Evolutionary conservation across 495 filamentous ascomycete genomes (phyloP).

Genomic region (Pseudoneurospora amorphoporcata): DNA sequence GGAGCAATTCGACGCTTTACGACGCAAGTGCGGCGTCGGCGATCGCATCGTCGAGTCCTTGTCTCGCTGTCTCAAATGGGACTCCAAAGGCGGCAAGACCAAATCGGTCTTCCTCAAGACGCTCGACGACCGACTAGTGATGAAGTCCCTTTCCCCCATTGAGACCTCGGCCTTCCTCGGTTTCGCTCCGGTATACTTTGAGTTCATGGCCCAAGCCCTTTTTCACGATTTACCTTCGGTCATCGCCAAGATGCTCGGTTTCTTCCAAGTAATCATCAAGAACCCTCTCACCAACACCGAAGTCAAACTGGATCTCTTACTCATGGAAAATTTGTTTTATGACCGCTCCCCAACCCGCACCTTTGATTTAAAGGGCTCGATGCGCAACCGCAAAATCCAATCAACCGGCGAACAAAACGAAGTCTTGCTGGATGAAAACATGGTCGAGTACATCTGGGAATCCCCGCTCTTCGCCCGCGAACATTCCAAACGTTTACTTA

Average conservation of each 20-base stretch:
- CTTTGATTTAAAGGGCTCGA: slow-evolving; percentile 95
- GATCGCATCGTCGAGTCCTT: slow-evolving; percentile 92
- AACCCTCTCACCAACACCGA: slow-evolving; percentile 86
- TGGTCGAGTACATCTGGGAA: slow-evolving; percentile 99
- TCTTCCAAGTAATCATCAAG: slow-evolving; percentile 95
- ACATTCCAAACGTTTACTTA: slow-evolving; percentile 81
- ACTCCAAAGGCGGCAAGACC: slow-evolving; percentile 95
- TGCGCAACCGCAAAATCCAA: slow-evolving; percentile 95
- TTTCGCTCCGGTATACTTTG: slow-evolving; percentile 94
- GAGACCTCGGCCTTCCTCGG: slow-evolving; percentile 90
- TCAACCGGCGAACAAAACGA: slow-evolving; percentile 92
- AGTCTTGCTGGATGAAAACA: slow-evolving; percentile 95
- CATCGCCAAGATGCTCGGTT: slow-evolving; percentile 98
- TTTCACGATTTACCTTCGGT: slow-evolving; percentile 95
- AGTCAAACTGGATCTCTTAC: slow-evolving; percentile 85
- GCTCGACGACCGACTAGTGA: slow-evolving; percentile 83
- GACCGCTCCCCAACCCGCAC: slow-evolving; percentile 85
- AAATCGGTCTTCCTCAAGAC: slow-evolving; percentile 98
- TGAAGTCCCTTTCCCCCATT: slow-evolving; percentile 66
- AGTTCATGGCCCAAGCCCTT: slow-evolving; percentile 88
- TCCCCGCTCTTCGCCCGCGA: slow-evolving; percentile 89
- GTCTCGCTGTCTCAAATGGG: slow-evolving; percentile 93
- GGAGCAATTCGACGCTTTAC: slow-evolving; percentile 92
- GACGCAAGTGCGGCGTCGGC: slow-evolving; percentile 82
- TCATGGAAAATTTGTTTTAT: slow-evolving; percentile 99